Conservation (phyloP, 768 basidiomycete genomes). For the Psilocybe subaeruginosa region DNA sequence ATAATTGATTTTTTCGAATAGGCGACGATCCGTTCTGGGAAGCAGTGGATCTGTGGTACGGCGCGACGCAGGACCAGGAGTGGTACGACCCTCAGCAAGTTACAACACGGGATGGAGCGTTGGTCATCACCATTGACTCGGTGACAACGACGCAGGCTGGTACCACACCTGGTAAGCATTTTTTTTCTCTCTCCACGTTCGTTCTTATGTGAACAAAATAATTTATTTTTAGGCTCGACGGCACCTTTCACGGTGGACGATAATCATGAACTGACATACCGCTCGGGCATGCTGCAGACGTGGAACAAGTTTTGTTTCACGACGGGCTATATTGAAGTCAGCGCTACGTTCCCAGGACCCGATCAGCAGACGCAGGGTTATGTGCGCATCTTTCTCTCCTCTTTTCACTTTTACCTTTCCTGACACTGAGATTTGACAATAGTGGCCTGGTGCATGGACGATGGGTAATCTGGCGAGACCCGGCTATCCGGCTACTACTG, state of each 20-base stretch:
- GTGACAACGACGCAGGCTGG: slow-evolving; percentile 29
- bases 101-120: slow-evolving; percentile 64
- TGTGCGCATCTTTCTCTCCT: slow-evolving; percentile 32
- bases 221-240: slow-evolving; percentile 35
- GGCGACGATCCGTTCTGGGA: slow-evolving; percentile 77
- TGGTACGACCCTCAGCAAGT: slow-evolving; percentile 76
- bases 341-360: slow-evolving; percentile 60
- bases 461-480: slow-evolving; percentile 88
- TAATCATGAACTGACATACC: slow-evolving; percentile 65
- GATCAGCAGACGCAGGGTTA: slow-evolving; percentile 53
- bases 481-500: slow-evolving; percentile 78
- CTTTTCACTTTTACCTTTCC: background rate
- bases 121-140: slow-evolving; percentile 73
- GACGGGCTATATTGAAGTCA: slow-evolving; percentile 77
- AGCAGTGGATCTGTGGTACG: slow-evolving; percentile 74
- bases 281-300: slow-evolving; percentile 80
- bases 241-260: slow-evolving; percentile 46
- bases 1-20: background rate
- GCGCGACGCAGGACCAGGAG: slow-evolving; percentile 68
- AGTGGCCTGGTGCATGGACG: slow-evolving; percentile 91
- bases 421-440: background rate
- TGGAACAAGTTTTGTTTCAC: slow-evolving; percentile 95
- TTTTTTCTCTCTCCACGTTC: background rate
- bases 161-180: slow-evolving; percentile 32
- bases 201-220: background rate